Evolutionary conservation across 495 filamentous ascomycete genomes (phyloP).

Genomic region (Lasiosphaeris hirsuta): DNA sequence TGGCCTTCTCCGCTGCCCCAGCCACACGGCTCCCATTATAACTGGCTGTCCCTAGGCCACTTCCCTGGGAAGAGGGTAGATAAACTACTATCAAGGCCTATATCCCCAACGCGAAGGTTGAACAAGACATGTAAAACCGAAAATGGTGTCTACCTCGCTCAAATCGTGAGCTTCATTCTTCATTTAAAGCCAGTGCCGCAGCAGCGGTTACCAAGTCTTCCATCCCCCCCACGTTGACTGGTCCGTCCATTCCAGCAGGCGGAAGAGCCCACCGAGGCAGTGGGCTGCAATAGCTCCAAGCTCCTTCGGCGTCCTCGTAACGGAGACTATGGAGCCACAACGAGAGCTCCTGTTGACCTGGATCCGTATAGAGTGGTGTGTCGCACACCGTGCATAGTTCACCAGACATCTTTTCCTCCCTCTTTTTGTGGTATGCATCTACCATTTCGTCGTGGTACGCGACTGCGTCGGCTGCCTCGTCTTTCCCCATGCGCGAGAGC

Average conservation of each 20-base stretch:
- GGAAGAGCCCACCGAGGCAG: slow-evolving; percentile 86
- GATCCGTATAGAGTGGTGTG: slow-evolving; percentile 89
- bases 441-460: slow-evolving; percentile 93
- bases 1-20: too few relatives aligned
- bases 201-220: slow-evolving; percentile 51
- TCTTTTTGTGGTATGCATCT: slow-evolving; percentile 75
- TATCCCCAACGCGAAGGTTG: too few relatives aligned
- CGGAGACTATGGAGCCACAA: slow-evolving; percentile 89
- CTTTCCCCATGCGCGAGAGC: slow-evolving; percentile 87
- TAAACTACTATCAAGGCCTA: too few relatives aligned
- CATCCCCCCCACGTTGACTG: slow-evolving; percentile 52
- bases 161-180: not conserved
- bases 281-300: slow-evolving; percentile 82
- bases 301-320: slow-evolving; percentile 75
- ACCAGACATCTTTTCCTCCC: slow-evolving; percentile 90
- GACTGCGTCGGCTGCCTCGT: slow-evolving; percentile 83
- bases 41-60: too few relatives aligned
- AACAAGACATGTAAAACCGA: too few relatives aligned
- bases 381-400: slow-evolving; percentile 73
- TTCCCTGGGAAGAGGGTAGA: too few relatives aligned
- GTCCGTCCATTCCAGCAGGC: slow-evolving; percentile 59
- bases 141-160: not conserved
- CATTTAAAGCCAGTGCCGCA: slow-evolving; percentile 22
- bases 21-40: too few relatives aligned
- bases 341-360: slow-evolving; percentile 81